phyloP scores from a whole-genome alignment of 169 alveolate genomes.

The Cyclospora cayetanensis region DNA sequence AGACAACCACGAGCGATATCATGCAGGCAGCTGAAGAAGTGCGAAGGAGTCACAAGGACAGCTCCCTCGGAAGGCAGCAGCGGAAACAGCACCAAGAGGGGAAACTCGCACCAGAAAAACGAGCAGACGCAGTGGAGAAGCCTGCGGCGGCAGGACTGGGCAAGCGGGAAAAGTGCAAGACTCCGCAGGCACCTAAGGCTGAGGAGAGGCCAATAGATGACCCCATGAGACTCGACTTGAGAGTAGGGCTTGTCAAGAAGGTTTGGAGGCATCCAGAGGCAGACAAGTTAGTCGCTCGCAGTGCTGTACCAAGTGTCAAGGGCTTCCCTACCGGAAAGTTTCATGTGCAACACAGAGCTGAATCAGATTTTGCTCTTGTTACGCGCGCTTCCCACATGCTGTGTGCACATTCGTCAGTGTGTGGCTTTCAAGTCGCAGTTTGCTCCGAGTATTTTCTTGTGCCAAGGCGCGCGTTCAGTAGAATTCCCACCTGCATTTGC shows the following conservation, averaged over 20 bases:
- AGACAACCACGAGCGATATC: too few relatives aligned
- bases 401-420: too few relatives aligned
- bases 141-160: background rate
- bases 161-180: background rate
- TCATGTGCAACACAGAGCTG: too few relatives aligned
- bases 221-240: slow-evolving; percentile 9
- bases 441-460: too few relatives aligned
- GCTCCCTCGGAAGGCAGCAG: slow-evolving; percentile 27
- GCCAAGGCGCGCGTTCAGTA: too few relatives aligned
- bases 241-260: background rate
- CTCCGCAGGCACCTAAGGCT: background rate
- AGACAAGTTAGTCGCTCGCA: slow-evolving; percentile 23
- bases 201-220: background rate
- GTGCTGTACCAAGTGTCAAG: too few relatives aligned
- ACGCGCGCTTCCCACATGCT: too few relatives aligned
- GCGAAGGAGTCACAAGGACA: background rate
- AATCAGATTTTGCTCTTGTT: too few relatives aligned
- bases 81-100: background rate
- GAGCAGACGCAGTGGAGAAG: background rate
- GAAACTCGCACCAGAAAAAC: background rate
- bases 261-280: slow-evolving; percentile 50
- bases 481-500: too few relatives aligned
- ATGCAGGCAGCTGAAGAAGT: background rate
- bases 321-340: too few relatives aligned
- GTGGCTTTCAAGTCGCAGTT: too few relatives aligned